Base-by-base conservation (phyloP, 2,329 filamentous ascomycete genomes). In the Kalmusia sp. region DNA sequence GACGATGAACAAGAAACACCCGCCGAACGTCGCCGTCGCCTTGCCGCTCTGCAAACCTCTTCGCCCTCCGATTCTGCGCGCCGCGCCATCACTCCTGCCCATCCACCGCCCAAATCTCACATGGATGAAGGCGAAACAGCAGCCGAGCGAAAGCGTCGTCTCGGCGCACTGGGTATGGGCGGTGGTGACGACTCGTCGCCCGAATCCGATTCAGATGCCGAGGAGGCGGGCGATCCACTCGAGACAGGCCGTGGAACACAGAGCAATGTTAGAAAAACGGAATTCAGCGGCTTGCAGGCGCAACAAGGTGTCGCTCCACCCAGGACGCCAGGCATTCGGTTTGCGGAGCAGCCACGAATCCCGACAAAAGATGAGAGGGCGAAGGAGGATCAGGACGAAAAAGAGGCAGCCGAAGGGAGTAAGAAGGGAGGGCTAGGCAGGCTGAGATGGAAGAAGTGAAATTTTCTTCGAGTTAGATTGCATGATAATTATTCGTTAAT, bases 121-220 rank as follows among this genome's bases (percentile, higher is more conserved):
- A 68, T 69, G 53, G 80, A 82, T 1, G 79, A 78, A 28, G 80
- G 77, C 28, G 90, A 93, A 74, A 92, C 89, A 0, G 87, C 89
- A 0, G 90, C 90, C 0, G 91, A 93, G 72, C 81, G 88, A 51
- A 82, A 89, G 34, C 80, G 91, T 48, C 84, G 91, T 63, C 86
- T 92, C 63, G 89, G 89, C 1, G 91, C 90, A 1, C 76, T 93
- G 1, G 89, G 90, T 8, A 79, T 89, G 21, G 62, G 62, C 21
- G 56, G 63, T 9, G 60, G 58, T 11, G 64, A 68, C 21, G 55
- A 67, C 6, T 55, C 62, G 1, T 33, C 43, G 1, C 61, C 65
- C 3, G 68, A 67, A 19, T 70, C 68, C 0, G 69, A 72, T 8
- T 68, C 64, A 7, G 70, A 73, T 17, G 65, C 63, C 15, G 70